phyloP scores from a whole-genome alignment of 768 basidiomycete genomes.

The Coprinellus micaceus region DNA sequence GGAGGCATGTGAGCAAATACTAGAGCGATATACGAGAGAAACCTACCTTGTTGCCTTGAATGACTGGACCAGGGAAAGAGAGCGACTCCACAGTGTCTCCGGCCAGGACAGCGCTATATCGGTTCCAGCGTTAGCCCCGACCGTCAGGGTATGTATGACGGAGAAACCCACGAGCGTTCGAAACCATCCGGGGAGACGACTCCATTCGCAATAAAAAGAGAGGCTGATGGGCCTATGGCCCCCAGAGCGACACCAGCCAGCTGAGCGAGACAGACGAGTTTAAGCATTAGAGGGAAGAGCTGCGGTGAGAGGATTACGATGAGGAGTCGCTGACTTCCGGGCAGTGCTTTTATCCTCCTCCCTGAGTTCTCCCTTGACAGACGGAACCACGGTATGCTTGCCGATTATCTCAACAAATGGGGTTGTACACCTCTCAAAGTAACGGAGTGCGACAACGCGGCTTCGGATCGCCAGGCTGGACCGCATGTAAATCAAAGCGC shows the following conservation, averaged over 20 bases:
- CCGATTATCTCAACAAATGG: no score
- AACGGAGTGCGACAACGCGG: no score
- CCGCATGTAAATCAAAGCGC: no score
- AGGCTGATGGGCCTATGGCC: slow-evolving; percentile 23
- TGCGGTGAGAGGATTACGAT: background rate
- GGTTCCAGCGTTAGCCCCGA: background rate
- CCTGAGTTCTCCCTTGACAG: no score
- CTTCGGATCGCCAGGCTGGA: no score
- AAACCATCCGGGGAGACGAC: slow-evolving; percentile 49
- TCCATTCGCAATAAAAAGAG: slow-evolving; percentile 38
- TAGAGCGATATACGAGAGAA: background rate
- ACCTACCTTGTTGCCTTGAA: slow-evolving; percentile 1
- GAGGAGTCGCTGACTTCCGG: background rate
- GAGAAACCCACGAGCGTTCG: slow-evolving; percentile 18
- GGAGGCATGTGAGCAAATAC: background rate
- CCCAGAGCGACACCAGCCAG: slow-evolving; percentile 14
- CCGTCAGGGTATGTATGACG: background rate
- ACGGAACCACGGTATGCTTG: no score
- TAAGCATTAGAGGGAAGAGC: background rate
- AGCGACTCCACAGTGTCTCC: background rate
- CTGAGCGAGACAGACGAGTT: background rate
- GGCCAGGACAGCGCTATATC: slow-evolving; percentile 8
- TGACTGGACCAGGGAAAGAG: slow-evolving; percentile 9
- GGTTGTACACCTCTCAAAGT: no score
- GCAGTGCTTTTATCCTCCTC: background rate